phyloP scores from a whole-genome alignment of 345 rosid genomes.

The Sonneratia alba region DNA sequence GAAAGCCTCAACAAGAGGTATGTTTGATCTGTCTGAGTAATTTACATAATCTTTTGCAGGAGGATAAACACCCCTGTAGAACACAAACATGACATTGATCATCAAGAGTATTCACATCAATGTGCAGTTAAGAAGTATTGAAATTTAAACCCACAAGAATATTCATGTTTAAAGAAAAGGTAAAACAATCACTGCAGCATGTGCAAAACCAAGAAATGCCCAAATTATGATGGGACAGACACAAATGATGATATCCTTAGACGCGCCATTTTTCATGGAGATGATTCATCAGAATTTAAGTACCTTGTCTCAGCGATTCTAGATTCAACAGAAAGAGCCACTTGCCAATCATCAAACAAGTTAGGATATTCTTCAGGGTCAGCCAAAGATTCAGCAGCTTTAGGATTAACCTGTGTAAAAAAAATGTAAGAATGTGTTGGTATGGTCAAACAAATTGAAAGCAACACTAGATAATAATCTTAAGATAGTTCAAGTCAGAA shows the following conservation, averaged over 20 bases:
- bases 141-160: not conserved
- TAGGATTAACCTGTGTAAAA: slow-evolving; percentile 65
- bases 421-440: not conserved
- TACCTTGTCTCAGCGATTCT: slow-evolving; percentile 74
- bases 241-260: not conserved
- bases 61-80: slow-evolving; percentile 51
- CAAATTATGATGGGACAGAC: not conserved
- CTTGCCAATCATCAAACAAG: slow-evolving; percentile 97
- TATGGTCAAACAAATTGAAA: not conserved
- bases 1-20: slow-evolving; percentile 80
- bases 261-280: not conserved
- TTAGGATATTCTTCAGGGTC: slow-evolving; percentile 98
- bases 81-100: slow-evolving; percentile 12
- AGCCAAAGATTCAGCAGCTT: slow-evolving; percentile 97
- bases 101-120: not conserved
- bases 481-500: not conserved
- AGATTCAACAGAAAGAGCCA: slow-evolving; percentile 78
- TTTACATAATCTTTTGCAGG: slow-evolving; percentile 56
- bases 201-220: not conserved
- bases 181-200: not conserved
- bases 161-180: not conserved
- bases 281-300: not conserved
- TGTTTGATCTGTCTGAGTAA: slow-evolving; percentile 54
- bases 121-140: not conserved
- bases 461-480: not conserved